Conservation (phyloP, 768 basidiomycete genomes). For the Goffeauzyma gilvescens region DNA sequence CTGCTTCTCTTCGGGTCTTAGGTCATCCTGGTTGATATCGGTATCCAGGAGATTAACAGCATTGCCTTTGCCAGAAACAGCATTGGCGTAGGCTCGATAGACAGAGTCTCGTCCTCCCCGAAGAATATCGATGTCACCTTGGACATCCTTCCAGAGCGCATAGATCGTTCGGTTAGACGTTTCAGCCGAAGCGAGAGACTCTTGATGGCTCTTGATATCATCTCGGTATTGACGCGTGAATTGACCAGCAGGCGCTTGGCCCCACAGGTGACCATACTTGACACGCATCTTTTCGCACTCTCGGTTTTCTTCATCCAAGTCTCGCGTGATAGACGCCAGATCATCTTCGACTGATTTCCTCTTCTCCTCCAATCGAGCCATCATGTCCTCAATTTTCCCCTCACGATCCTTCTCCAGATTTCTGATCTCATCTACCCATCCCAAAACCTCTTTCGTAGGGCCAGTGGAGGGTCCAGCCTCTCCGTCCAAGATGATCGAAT, state of each 20-base stretch:
- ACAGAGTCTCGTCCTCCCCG: slow-evolving; percentile 35
- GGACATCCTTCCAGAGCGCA: slow-evolving; percentile 51
- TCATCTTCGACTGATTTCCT: slow-evolving; percentile 40
- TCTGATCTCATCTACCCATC: slow-evolving; percentile 28
- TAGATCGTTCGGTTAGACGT: slow-evolving; percentile 59
- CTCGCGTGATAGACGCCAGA: slow-evolving; percentile 44
- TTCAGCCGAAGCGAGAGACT: slow-evolving; percentile 55
- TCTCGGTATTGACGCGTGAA: slow-evolving; percentile 51
- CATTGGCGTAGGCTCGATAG: slow-evolving; percentile 35
- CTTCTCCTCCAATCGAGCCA: slow-evolving; percentile 52
- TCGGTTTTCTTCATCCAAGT: slow-evolving; percentile 61
- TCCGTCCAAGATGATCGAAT: slow-evolving; percentile 36
- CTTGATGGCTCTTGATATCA: slow-evolving; percentile 58
- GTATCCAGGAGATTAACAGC: slow-evolving; percentile 48
- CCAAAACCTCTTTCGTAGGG: slow-evolving; percentile 38
- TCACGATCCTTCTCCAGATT: slow-evolving; percentile 36
- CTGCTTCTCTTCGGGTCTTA: slow-evolving; percentile 20
- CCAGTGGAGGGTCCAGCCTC: slow-evolving; percentile 53
- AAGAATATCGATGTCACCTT: slow-evolving; percentile 46
- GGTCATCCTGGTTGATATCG: slow-evolving; percentile 46
- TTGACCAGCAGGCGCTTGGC: slow-evolving; percentile 61
- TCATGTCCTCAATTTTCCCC: slow-evolving; percentile 46
- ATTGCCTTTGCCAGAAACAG: slow-evolving; percentile 42
- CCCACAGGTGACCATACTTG: slow-evolving; percentile 69
- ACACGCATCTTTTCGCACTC: slow-evolving; percentile 71